Base-by-base conservation (phyloP, 768 basidiomycete species). In the Pisolithus tinctorius region DNA sequence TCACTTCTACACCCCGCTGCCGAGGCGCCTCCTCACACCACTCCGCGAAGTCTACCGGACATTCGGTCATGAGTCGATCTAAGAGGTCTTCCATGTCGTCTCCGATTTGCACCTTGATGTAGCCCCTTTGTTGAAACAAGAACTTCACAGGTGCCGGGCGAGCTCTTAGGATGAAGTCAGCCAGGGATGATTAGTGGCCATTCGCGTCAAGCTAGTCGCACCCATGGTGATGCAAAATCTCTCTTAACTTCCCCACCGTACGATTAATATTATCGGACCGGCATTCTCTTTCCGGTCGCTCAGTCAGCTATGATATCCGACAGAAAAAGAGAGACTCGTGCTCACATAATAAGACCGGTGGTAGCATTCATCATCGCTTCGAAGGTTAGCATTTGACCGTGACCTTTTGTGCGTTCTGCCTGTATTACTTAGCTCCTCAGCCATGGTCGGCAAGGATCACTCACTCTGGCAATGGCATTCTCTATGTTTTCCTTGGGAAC, bases 401-500 rank as follows among this genome's bases (percentile, higher is more conserved):
- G 67, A 20, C 74, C 76, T 48, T 75, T 79, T 45, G 65, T 69
- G n/a, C 76, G 76, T 44, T 70, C 68, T 9, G 75, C 78, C 77
- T 83, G 38, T 42, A 10, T 6, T 23, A 5, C 27, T 50, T 42
- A 57, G 39, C 25, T 27, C 52, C 23, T 31, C 31, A 13, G 17
- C 9, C 29, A 26, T 40, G 41, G 20, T 23, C 13, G 41, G 37
- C 42, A 36, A 9, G 14, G 16, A 41, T 23, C 1, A 52, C 62
- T 23, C 56, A 81, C 85, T 69, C 74, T 79, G 41, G 73, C 74
- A 44, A 86, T 66, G 0, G 84, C 79, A 26, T 73, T 80, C 52
- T 81, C 81, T 5, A 87, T 78, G 64, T 84, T 86, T 42, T 84
- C 82, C 56, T 77, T 86, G 11, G 85, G 85, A 9, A 86, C 78